phyloP scores from a whole-genome alignment of 768 basidiomycete genomes.

The Baorangia bicolor region DNA sequence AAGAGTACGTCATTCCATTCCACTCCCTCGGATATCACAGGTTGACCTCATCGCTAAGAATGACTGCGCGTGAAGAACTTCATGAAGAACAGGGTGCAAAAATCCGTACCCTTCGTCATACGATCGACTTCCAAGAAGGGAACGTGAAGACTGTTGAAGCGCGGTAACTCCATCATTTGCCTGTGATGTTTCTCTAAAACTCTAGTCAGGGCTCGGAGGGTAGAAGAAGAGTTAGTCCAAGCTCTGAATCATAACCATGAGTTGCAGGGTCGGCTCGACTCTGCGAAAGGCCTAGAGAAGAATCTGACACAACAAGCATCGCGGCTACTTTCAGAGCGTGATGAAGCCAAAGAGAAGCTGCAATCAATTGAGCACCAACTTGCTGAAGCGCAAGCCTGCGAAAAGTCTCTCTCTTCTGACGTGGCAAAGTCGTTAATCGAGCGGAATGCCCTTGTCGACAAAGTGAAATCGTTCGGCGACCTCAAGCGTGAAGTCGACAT shows the following conservation, averaged over 20 bases:
- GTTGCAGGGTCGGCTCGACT: conserved; percentile 29
- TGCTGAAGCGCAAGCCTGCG: conserved; percentile 16
- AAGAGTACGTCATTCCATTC: conserved; percentile 31
- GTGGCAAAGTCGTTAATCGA: conserved; percentile 17
- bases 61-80: conserved; percentile 22
- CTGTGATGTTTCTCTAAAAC: conserved; percentile 10
- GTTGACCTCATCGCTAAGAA: conserved; percentile 20
- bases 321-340: conserved; percentile 26
- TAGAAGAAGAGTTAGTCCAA: conserved; percentile 19
- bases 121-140: conserved; percentile 32
- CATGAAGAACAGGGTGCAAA: conserved; percentile 26
- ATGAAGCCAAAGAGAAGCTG: conserved; percentile 19
- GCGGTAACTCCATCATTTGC: conserved; percentile 17
- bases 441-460: conserved; percentile 20
- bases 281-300: conserved; percentile 23
- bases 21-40: conserved; percentile 6
- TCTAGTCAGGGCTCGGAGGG: conserved; percentile 16
- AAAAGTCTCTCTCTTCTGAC: conserved; percentile 18
- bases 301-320: conserved; percentile 25
- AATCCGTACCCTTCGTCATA: conserved; percentile 30
- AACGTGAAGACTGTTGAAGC: conserved; percentile 25
- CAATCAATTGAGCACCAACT: conserved; percentile 15
- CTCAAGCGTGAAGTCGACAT: conserved; percentile 18
- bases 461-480: conserved; percentile 18
- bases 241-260: conserved; percentile 25